Evolutionary conservation across 208 protist species (phyloP).

Genomic region (Borovskyia barvae): DNA sequence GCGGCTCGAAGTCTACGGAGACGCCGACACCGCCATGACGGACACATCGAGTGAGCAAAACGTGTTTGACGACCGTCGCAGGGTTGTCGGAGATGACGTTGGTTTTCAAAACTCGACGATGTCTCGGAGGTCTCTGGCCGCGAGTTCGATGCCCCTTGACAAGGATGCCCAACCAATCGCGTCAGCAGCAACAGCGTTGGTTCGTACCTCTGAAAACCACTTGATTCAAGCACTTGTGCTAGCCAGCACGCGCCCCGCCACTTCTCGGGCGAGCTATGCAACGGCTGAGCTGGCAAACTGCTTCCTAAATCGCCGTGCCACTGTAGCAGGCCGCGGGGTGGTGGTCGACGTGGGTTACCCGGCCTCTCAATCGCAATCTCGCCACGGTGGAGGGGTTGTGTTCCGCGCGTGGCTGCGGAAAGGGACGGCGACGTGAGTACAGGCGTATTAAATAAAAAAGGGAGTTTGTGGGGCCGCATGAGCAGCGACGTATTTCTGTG

Average conservation of each 20-base stretch:
- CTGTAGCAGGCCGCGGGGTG: conserved; percentile 14
- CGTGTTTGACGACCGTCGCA: no score
- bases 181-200: conserved; percentile 4
- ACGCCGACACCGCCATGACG: conserved; percentile 10
- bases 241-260: conserved; percentile 4
- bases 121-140: no score
- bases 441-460: no score
- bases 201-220: conserved; percentile 12
- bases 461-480: no score
- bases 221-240: conserved; percentile 25
- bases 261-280: not conserved
- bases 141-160: no score
- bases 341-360: conserved; percentile 24
- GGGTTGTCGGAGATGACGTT: no score
- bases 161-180: no score
- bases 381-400: not conserved
- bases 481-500: no score
- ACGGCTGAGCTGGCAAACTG: conserved; percentile 27
- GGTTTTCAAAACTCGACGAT: no score
- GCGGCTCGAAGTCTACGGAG: conserved; percentile 23
- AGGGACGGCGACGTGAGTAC: conserved; percentile 4
- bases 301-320: conserved; percentile 19
- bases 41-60: no score
- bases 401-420: conserved; percentile 20
- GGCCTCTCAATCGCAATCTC: not conserved